A percentile compares a stretch with the other conserved stretches of the same genome.
phyloP scores from a whole-genome alignment of 129 eudicot genomes.

The Dittrichia graveolens region DNA sequence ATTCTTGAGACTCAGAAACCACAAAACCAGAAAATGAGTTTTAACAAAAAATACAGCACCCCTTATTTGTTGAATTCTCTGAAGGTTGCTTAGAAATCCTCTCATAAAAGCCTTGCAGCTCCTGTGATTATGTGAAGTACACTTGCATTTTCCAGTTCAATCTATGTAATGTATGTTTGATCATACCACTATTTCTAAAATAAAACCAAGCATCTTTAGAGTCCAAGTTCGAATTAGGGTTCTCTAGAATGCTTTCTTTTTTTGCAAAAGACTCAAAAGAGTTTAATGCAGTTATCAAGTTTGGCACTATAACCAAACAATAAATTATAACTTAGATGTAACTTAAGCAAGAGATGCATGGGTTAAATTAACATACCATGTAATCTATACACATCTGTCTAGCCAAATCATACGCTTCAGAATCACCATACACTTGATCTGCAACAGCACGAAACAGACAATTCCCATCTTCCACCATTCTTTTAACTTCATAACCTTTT shows the following conservation, averaged over 20 bases:
- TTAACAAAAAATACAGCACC: background rate
- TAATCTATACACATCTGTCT: constrained; percentile 99
- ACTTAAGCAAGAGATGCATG: background rate
- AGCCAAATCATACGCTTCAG: constrained; percentile 88
- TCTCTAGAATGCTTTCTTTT: background rate
- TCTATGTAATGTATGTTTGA: background rate
- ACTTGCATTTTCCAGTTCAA: background rate
- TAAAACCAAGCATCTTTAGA: background rate
- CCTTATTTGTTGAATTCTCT: background rate
- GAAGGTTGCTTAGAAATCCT: background rate
- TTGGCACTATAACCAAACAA: background rate
- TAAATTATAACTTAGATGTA: background rate
- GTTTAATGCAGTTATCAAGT: background rate
- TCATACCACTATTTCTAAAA: background rate
- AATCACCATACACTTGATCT: constrained; percentile 98
- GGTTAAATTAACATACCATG: constrained; percentile 56
- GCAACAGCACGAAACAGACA: constrained; percentile 99
- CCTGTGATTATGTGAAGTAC: background rate
- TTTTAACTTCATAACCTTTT: constrained; percentile 88
- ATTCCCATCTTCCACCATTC: constrained; percentile 95
- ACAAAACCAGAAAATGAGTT: no score
- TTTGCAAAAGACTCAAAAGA: background rate
- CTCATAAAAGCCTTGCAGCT: background rate
- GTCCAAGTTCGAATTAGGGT: background rate
- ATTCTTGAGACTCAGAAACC: background rate